These are phyloP conservation scores for Euphorbia celastroides DNA, from an alignment of 441 rosid species.

Conservation along the genomic window DNA sequence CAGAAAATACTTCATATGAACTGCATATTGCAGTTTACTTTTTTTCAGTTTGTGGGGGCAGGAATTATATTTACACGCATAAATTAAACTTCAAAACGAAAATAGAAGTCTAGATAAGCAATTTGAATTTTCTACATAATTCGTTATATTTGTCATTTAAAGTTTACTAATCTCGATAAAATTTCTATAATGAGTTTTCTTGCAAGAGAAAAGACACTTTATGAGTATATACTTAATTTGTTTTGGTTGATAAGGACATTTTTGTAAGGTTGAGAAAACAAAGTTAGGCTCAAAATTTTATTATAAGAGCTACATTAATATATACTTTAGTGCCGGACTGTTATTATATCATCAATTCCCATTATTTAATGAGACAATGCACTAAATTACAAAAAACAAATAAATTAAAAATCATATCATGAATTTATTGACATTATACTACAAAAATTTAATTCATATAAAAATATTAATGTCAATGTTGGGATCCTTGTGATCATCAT, in stretches of 20 bases:
- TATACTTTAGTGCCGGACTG: neutral
- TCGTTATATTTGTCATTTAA: neutral
- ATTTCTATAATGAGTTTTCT: neutral
- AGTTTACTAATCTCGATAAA: neutral
- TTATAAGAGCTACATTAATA: neutral
- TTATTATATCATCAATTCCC: constrained; percentile 2
- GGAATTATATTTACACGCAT: neutral
- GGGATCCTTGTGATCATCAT: constrained; percentile 49
- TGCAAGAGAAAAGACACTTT: neutral
- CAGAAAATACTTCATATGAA: neutral
- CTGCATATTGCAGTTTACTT: neutral
- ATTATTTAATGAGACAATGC: neutral
- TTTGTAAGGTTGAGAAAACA: constrained; percentile 1
- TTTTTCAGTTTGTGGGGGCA: neutral
- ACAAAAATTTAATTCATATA: constrained; percentile 9
- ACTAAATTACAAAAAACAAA: constrained; percentile 3
- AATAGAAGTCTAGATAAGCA: neutral
- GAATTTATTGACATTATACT: neutral
- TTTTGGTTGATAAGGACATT: neutral
- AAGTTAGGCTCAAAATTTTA: neutral
- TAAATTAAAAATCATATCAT: neutral
- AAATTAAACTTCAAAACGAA: neutral
- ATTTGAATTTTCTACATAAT: neutral
- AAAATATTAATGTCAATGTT: constrained; percentile 29
- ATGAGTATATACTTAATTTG: neutral